A percentile compares a stretch with the other conserved stretches of the same genome.
phyloP scores from a whole-genome alignment of 1,139 yeast genomes.

The Kodamaea sp. region DNA sequence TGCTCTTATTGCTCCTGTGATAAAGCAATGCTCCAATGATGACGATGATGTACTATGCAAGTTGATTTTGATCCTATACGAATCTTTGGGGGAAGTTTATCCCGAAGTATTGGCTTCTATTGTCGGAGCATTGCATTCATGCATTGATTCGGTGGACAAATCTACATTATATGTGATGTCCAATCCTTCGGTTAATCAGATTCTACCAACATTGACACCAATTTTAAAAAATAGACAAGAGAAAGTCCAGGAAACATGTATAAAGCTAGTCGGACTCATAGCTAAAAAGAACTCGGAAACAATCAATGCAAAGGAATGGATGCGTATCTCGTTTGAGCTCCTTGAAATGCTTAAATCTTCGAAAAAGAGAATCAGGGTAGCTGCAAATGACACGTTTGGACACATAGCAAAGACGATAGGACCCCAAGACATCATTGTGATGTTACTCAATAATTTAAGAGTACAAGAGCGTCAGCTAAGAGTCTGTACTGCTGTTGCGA shows the following conservation, averaged over 20 bases:
- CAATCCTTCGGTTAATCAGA: conserved; percentile 82
- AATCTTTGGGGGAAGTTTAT: conserved; percentile 90
- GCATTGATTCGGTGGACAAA: conserved; percentile 35
- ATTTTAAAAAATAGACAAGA: conserved; percentile 88
- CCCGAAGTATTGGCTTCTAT: conserved; percentile 93
- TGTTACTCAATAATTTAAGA: conserved; percentile 77
- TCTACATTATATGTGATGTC: conserved; percentile 56
- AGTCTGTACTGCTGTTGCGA: conserved; percentile 97
- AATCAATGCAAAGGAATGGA: conserved; percentile 94
- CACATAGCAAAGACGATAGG: conserved; percentile 91
- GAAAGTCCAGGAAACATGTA: conserved; percentile 85
- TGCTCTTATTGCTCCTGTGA: conserved; percentile 63
- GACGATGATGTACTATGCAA: conserved; percentile 65
- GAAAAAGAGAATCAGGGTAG: conserved; percentile 74
- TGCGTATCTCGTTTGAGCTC: conserved; percentile 91
- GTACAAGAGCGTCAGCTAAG: conserved; percentile 96
- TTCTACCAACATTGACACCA: conserved; percentile 88
- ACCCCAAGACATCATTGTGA: conserved; percentile 90
- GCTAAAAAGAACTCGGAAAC: conserved; percentile 84
- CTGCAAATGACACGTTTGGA: conserved; percentile 92
- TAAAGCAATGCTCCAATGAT: conserved; percentile 52
- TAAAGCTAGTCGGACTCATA: conserved; percentile 77
- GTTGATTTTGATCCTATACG: conserved; percentile 77
- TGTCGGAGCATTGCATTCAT: conserved; percentile 62
- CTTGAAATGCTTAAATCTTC: conserved; percentile 87